Conservation (phyloP, 192 early-diverging fungal species). For the Fimicolochytrium jonesii region DNA sequence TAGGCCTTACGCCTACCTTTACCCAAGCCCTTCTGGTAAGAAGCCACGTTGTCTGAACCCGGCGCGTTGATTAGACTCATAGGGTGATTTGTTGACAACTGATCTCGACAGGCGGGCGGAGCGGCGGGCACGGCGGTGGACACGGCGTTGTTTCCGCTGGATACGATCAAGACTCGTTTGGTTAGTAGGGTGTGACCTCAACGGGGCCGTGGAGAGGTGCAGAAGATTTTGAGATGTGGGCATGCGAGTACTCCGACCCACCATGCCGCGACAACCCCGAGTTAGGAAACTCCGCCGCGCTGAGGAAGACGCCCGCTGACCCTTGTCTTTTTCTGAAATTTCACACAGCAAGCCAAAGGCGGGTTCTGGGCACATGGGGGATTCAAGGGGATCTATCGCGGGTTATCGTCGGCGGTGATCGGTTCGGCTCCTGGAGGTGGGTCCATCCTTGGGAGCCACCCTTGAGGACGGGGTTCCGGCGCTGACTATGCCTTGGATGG, state of each 20-base stretch:
- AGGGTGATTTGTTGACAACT: not conserved
- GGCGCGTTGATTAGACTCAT: too few species aligned
- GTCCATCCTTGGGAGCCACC: not conserved
- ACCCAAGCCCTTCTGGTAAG: too few species aligned
- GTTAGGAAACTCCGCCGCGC: too few species aligned
- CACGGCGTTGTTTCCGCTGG: slow-evolving; percentile 88
- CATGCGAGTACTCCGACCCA: too few species aligned
- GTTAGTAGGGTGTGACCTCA: too few species aligned
- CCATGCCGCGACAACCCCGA: too few species aligned
- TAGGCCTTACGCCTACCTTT: too few species aligned
- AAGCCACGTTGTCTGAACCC: too few species aligned
- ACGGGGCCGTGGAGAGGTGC: too few species aligned
- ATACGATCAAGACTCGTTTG: slow-evolving; percentile 95
- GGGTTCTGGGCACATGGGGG: slow-evolving; percentile 22
- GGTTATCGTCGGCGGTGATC: slow-evolving; percentile 83
- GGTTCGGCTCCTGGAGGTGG: slow-evolving; percentile 87
- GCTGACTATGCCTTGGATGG: not conserved
- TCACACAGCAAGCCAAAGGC: slow-evolving; percentile 14
- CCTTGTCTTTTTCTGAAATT: slow-evolving; percentile 4
- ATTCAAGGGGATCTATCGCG: slow-evolving; percentile 75
- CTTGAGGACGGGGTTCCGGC: not conserved
- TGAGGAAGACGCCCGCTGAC: not conserved
- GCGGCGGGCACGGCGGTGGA: slow-evolving; percentile 92
- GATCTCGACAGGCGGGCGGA: slow-evolving; percentile 60
- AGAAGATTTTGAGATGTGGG: too few species aligned